Percentiles rank a stretch among this genome's conserved stretches.
phyloP scores from a whole-genome alignment of 495 filamentous ascomycete species.

The Tetracladium marchalianum region DNA sequence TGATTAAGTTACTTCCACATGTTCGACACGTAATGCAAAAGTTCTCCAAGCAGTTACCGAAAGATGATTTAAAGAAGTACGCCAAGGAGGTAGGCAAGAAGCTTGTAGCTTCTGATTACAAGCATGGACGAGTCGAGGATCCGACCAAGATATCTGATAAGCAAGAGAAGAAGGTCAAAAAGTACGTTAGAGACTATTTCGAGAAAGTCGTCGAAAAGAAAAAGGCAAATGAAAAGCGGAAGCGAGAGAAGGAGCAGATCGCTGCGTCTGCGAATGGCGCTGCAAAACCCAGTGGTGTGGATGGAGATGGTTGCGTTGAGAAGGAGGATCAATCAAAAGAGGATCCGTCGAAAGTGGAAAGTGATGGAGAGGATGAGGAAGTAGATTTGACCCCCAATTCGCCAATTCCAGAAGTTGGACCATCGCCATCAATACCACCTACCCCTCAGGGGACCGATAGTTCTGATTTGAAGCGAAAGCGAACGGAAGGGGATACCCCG shows the following conservation, averaged over 20 bases:
- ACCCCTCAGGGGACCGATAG: conserved; percentile 1
- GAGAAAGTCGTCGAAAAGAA: conserved; percentile 75
- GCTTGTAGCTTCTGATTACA: conserved; percentile 81
- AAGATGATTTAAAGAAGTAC: conserved; percentile 79
- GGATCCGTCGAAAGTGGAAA: conserved; percentile 11
- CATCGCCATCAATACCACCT: not conserved
- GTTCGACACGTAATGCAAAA: conserved; percentile 79
- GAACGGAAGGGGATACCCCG: conserved; percentile 28
- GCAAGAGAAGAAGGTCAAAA: conserved; percentile 72
- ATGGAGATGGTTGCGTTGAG: conserved; percentile 23
- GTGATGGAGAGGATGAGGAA: conserved; percentile 13
- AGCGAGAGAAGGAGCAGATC: conserved; percentile 32
- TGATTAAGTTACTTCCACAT: conserved; percentile 60
- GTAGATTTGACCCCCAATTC: conserved; percentile 6
- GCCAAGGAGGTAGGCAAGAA: conserved; percentile 83
- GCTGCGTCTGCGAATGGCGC: conserved; percentile 13
- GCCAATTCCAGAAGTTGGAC: conserved; percentile 1
- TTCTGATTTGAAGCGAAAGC: conserved; percentile 53
- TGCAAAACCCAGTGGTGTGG: not conserved
- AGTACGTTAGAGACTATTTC: conserved; percentile 73
- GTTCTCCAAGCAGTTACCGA: conserved; percentile 73
- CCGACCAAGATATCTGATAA: conserved; percentile 70
- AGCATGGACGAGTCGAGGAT: conserved; percentile 71
- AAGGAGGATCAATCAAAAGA: conserved; percentile 22
- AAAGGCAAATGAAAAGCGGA: conserved; percentile 54